Evolutionary conservation across 2,329 filamentous ascomycete genomes (phyloP).

Genomic region (Tolypocladium ovalisporum): DNA sequence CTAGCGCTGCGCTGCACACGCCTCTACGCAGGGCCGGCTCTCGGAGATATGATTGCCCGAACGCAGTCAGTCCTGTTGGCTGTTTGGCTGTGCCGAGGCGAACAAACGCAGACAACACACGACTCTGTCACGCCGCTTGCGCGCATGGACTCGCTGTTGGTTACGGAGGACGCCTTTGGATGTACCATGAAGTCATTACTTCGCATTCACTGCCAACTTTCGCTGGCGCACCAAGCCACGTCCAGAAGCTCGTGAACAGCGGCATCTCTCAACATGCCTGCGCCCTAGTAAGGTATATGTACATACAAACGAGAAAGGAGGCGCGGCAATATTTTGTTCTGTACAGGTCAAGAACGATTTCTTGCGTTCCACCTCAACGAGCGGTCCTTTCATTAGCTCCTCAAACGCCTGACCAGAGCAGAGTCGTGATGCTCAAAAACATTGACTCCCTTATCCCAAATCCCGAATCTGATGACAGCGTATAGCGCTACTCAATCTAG

Average conservation of each 20-base stretch:
- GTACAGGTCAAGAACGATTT: no score
- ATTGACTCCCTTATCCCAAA: neutral
- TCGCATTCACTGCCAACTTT: neutral
- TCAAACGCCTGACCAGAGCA: neutral
- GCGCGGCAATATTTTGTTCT: no score
- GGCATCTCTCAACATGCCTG: neutral
- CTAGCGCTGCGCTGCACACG: neutral
- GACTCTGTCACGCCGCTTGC: neutral
- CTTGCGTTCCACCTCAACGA: neutral
- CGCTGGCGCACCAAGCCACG: neutral
- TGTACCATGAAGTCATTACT: neutral
- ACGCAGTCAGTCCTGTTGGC: neutral
- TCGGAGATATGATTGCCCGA: neutral
- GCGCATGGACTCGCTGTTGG: neutral
- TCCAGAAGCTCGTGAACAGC: neutral
- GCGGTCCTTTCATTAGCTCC: neutral
- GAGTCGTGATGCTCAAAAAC: neutral
- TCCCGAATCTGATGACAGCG: neutral
- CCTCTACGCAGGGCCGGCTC: neutral
- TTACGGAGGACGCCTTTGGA: no score
- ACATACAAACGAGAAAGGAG: neutral
- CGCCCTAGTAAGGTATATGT: neutral
- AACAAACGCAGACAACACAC: neutral
- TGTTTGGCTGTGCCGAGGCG: neutral
- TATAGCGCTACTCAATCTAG: slow-evolving; percentile 3